Percentiles rank a stretch among this genome's conserved stretches.
Evolutionary conservation across 805 yeast genomes (phyloP).

Genomic region (Ogataea degrootiae): DNA sequence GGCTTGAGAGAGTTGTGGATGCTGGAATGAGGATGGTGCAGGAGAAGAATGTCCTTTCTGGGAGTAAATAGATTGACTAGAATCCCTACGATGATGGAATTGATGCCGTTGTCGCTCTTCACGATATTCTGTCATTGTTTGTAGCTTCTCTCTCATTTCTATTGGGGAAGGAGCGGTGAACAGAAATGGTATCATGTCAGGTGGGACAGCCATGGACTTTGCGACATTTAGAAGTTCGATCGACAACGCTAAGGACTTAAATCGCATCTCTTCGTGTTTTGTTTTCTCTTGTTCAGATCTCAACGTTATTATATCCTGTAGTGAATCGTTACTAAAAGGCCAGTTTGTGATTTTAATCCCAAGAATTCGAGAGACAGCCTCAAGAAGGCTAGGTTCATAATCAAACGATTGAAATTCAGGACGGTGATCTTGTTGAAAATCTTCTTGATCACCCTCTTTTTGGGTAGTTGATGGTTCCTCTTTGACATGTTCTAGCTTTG

Average conservation of each 20-base stretch:
- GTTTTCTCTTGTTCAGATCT: constrained; percentile 41
- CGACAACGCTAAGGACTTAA: constrained; percentile 30
- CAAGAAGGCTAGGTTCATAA: neutral
- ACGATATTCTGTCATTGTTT: constrained; percentile 2
- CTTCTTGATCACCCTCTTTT: too few relatives aligned
- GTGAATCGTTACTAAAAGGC: constrained; percentile 33
- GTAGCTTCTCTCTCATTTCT: constrained; percentile 11
- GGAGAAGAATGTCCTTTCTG: constrained; percentile 1
- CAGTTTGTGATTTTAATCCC: constrained; percentile 16
- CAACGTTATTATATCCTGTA: constrained; percentile 32
- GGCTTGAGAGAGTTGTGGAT: neutral
- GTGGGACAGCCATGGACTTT: constrained; percentile 15
- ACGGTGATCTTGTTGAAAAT: too few relatives aligned
- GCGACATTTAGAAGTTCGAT: constrained; percentile 34
- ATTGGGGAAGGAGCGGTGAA: constrained; percentile 14
- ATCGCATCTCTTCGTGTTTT: constrained; percentile 33
- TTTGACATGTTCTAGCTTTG: too few relatives aligned
- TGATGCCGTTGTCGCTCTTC: constrained; percentile 3
- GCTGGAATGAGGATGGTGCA: neutral
- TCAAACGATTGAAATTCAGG: too few relatives aligned
- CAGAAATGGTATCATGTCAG: constrained; percentile 23
- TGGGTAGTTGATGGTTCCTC: too few relatives aligned
- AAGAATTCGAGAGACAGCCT: constrained; percentile 5
- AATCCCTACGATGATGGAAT: neutral
- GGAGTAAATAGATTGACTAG: neutral